Evolutionary conservation across 805 yeast species (phyloP), one percentile per base, ranked within the genome.

Genomic region (Ogataea philodendri): DNA sequence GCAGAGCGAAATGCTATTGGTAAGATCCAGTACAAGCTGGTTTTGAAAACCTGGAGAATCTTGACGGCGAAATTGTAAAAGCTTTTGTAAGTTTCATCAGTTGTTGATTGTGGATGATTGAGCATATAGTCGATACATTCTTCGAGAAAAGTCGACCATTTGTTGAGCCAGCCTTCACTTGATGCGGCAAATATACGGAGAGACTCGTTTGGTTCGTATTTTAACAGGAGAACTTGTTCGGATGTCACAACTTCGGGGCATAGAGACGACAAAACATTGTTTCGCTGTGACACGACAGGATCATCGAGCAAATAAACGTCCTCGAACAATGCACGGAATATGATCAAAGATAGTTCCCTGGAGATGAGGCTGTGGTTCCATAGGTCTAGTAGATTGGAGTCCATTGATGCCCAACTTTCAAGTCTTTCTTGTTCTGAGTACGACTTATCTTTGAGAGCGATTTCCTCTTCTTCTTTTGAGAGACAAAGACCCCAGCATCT

Each of bases 281-380:
- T 76, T 52, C 97, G 71, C 47, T 78, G 82, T 21, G 89, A 70
- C 2, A 96, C 96, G 14, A 87, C 75, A 15, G 96, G 83, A 55
- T 93, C 99, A 48, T 93, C 97, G 30, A 93, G 68, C 33, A 94
- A 66, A 55, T 87, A 93, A 8, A 93, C 77, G 55, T 93, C 99
- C 62, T 93, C 99, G 55, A 90, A 93, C 11, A 93, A 62, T 3
- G 94, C 87, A 52, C 96, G 69, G 46, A 86, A 74, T 5, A 93
- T 83, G 30, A 84, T 76, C 15, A 90, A 64, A 2, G 89, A 69
- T 31, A 93, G 65, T 54, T 88, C 96, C 44, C 95, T 69, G 3
- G 89, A 71, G 15, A 76, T 72, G 11, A 69, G 60, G 34, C 74
- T 74, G 41, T 63, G 65, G 38, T 72, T 69, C 97, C 97, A 93